Evolutionary conservation across 805 yeast species (phyloP).

Genomic region (Wickerhamomyces pijperi): DNA sequence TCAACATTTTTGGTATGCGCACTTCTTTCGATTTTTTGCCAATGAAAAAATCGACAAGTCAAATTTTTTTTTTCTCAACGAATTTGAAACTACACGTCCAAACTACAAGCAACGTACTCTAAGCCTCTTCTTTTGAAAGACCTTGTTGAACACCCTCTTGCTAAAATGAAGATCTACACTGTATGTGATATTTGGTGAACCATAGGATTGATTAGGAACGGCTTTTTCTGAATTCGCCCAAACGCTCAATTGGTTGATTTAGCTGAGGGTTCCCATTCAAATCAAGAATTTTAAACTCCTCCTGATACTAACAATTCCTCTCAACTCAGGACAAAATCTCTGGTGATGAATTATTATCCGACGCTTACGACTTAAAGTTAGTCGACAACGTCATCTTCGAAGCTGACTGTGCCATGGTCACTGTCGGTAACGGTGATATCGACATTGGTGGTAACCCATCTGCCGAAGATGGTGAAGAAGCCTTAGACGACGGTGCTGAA

Average conservation of each 20-base stretch:
- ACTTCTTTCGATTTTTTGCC: too few relatives aligned
- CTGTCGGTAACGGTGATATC: slow-evolving; percentile 81
- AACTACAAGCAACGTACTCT: too few relatives aligned
- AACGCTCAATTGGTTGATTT: neutral
- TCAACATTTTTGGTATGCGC: too few relatives aligned
- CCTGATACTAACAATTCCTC: neutral
- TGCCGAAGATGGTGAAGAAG: slow-evolving; percentile 86
- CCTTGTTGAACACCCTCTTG: neutral
- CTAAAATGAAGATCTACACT: neutral
- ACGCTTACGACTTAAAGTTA: slow-evolving; percentile 82
- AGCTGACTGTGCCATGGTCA: slow-evolving; percentile 92
- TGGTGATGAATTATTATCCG: slow-evolving; percentile 93
- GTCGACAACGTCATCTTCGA: slow-evolving; percentile 92
- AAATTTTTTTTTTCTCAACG: too few relatives aligned
- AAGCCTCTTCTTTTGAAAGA: too few relatives aligned
- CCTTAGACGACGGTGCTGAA: slow-evolving; percentile 72
- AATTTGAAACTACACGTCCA: too few relatives aligned
- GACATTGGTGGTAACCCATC: slow-evolving; percentile 99
- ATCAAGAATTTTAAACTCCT: too few relatives aligned
- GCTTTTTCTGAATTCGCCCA: too few relatives aligned
- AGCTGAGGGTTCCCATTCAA: too few relatives aligned
- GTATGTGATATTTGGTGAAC: neutral
- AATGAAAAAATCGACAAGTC: too few relatives aligned
- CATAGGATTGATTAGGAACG: too few relatives aligned
- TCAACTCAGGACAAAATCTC: slow-evolving; percentile 67